Evolutionary conservation across 768 basidiomycete species (phyloP), one percentile per base, ranked within the genome.

Genomic region (Daedalea quercina): DNA sequence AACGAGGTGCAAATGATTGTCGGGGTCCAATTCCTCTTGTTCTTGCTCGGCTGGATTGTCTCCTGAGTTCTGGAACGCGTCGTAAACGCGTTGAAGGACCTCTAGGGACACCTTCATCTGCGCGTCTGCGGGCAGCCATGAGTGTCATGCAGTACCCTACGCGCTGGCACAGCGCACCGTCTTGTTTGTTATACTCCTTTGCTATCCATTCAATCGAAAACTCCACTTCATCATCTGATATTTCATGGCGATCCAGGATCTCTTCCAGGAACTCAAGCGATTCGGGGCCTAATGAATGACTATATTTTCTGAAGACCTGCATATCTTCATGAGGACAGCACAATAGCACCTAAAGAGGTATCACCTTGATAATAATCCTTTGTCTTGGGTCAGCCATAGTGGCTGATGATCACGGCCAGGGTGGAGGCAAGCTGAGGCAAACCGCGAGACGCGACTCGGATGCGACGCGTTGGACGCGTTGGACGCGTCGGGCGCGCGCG

Each of bases 161-260:
- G n/a, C n/a, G 6, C 47, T 22, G 47, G 20, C 28, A 7, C 26
- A 24, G 63, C 72, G 40, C 57, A 83, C 91, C 90, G 73, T 93
- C 91, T 67, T 94, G 90, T 60, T 85, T 89, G 60, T 90, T 90
- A 60, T 93, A 94, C 60, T 91, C 90, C 57, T 87, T 82, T 8
- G 90, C 90, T 25, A 94, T 75, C 42, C 82, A 80, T 60, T 93
- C 91, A 12, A 93, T 70, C 42, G 88, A 87, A 37, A 75, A 74
- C 56, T 91, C 88, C 17, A 87, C 72, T 43, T 89, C 84, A 25
- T 80, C 76, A 47, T 84, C 81, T 2, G 73, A 64, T 44, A 94
- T 86, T 45, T 86, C 83, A 66, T 92, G 85, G 54, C 76, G 70
- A 44, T 82, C 78, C 17, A 92, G 70, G 34, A 94, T 79, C 12